Base-by-base conservation (phyloP, 2,329 filamentous ascomycete genomes). In the Xylogone sp. region DNA sequence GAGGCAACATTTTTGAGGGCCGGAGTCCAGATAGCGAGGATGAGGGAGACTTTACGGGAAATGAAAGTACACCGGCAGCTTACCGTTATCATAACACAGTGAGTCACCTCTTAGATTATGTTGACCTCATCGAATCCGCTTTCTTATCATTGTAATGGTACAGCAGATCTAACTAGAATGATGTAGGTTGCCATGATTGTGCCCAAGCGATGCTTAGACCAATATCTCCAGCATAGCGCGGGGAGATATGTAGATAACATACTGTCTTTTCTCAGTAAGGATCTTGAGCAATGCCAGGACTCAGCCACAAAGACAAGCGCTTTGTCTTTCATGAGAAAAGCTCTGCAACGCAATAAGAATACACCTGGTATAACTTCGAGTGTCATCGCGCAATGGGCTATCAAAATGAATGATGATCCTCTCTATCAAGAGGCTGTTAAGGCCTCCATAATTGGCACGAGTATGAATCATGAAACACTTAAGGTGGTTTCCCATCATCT, bases 41-140 rank as follows among this genome's bases (percentile, higher is more conserved):
- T 1, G 53, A 54, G 39, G 50, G 50, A 20, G 55, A 51, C 1
- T 54, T 29, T 31, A 54, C 52, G 19, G 51, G 57, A 16, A 58
- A 59, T 34, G 58, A 56, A 31, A 51, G 54, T 20, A 51, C 54
- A 20, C 47, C 45, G 2, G 24, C 43, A 9, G 56, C 51, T 2
- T 52, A 57, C 19, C 54, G 56, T n/a, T 59, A 60, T 45, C 52
- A 52, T 45, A 46, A 50, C 19, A 59, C 56, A 29, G 56, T 59
- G 8, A 16, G 34, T 39, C 13, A 9, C 34, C n/a, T n/a, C n/a
- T n/a, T n/a, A n/a, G n/a, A n/a, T n/a, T n/a, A n/a, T n/a, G n/a
- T n/a, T n/a, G n/a, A n/a, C n/a, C n/a, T n/a, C n/a, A n/a, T n/a
- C n/a, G n/a, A n/a, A n/a, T 39, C 34, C 12, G 5, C 34, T 39